Conservation (phyloP, 305 asterid species). For the Fraxinus paxiana region DNA sequence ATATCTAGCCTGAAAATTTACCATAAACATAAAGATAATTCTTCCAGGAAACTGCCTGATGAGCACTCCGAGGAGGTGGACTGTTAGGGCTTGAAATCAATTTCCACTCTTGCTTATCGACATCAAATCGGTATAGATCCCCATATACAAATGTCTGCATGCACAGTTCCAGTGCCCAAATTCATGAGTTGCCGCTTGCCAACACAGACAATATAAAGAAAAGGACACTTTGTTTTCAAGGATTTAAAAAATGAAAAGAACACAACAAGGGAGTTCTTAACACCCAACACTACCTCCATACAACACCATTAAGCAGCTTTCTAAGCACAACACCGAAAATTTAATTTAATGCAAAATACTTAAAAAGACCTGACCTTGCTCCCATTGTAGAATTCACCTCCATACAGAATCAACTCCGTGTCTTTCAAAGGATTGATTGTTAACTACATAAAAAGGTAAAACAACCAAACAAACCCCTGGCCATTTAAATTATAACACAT, state of each 20-base stretch:
- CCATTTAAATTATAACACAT: background rate
- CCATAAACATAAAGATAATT: constrained; percentile 83
- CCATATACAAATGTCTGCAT: constrained; percentile 95
- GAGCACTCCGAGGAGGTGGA: constrained; percentile 98
- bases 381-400: constrained; percentile 97
- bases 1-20: constrained; percentile 28
- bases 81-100: constrained; percentile 90
- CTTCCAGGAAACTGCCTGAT: constrained; percentile 96
- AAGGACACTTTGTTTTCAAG: background rate
- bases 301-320: background rate
- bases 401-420: constrained; percentile 75
- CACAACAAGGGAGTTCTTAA: background rate
- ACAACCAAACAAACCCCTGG: constrained; percentile 10
- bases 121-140: constrained; percentile 81
- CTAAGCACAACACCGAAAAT: constrained; percentile 3
- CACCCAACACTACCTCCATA: background rate
- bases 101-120: constrained; percentile 89
- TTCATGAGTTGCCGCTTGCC: constrained; percentile 15
- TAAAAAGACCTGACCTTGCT: constrained; percentile 52
- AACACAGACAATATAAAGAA: background rate
- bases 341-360: background rate
- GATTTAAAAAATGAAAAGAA: background rate
- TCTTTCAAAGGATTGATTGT: constrained; percentile 83
- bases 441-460: constrained; percentile 41
- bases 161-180: constrained; percentile 19